Conservation (phyloP, 768 basidiomycete genomes). For the Boletus tomentosulus region DNA sequence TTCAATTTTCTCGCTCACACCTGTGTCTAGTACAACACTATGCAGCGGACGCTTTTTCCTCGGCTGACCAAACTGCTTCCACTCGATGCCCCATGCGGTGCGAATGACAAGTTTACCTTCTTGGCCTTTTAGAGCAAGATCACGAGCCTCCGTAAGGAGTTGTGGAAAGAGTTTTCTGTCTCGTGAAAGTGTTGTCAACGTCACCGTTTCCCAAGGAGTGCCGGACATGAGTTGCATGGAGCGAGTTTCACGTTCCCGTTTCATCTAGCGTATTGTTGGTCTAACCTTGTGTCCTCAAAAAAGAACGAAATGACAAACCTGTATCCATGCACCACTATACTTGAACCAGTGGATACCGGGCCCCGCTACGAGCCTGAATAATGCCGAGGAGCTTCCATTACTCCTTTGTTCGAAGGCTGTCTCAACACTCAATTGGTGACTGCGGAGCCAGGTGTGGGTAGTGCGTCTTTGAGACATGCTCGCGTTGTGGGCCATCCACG, state of each 20-base stretch:
- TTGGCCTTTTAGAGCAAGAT: conserved; percentile 77
- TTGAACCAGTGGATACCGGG: conserved; percentile 92
- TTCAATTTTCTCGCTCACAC: conserved; percentile 82
- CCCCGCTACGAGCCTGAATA: conserved; percentile 93
- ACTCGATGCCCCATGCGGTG: conserved; percentile 95
- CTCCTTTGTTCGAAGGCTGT: conserved; percentile 84
- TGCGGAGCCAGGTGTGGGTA: conserved; percentile 51
- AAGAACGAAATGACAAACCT: conserved; percentile 45
- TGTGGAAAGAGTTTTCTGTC: conserved; percentile 78
- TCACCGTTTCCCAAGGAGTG: conserved; percentile 96
- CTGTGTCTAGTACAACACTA: conserved; percentile 84
- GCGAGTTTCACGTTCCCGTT: conserved; percentile 90
- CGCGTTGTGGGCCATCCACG: conserved; percentile 86
- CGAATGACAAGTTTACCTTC: conserved; percentile 96
- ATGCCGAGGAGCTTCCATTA: conserved; percentile 85
- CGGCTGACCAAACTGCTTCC: conserved; percentile 93
- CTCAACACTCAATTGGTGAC: conserved; percentile 93
- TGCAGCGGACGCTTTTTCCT: conserved; percentile 78
- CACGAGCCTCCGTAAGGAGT: conserved; percentile 84
- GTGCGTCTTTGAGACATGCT: conserved; percentile 26
- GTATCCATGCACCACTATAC: conserved; percentile 92
- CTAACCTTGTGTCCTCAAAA: not conserved
- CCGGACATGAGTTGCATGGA: conserved; percentile 90
- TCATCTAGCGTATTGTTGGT: conserved; percentile 53
- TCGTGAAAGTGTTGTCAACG: conserved; percentile 84